Evolutionary conservation across 331 rosid genomes (phyloP).

Genomic region (Quercus lobata): DNA sequence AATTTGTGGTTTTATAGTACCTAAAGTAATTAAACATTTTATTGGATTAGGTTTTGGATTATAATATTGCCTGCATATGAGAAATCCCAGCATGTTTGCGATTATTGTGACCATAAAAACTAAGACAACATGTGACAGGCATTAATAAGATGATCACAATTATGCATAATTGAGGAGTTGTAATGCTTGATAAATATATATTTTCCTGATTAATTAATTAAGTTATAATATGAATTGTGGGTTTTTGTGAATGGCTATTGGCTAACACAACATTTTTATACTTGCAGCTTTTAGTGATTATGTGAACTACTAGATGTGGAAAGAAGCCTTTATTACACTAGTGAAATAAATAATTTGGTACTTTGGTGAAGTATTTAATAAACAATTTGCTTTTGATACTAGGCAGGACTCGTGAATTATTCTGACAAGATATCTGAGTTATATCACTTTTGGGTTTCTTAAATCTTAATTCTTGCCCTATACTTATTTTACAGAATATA

Average conservation of each 20-base stretch:
- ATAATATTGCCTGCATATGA: constrained; percentile 18
- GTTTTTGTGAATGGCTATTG: constrained; percentile 37
- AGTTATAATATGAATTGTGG: background rate
- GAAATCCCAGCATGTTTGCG: constrained; percentile 45
- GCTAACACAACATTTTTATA: background rate
- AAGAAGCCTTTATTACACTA: background rate
- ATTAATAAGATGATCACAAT: constrained; percentile 9
- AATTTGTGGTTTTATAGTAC: constrained; percentile 28
- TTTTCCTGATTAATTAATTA: too few species aligned
- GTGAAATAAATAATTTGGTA: too few species aligned
- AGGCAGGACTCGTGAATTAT: background rate
- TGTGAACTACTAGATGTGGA: constrained; percentile 16
- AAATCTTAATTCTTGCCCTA: too few species aligned
- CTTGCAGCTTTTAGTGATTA: constrained; percentile 8
- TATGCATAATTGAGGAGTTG: constrained; percentile 15
- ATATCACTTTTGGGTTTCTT: background rate
- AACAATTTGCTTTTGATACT: background rate
- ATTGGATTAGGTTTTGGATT: constrained; percentile 28
- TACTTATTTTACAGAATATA: too few species aligned
- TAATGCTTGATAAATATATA: background rate
- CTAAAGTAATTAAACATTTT: constrained; percentile 6
- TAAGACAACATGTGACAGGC: constrained; percentile 45
- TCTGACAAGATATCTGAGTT: background rate
- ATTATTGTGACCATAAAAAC: constrained; percentile 25
- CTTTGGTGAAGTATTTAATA: too few species aligned